Percentiles rank a stretch among this genome's conserved stretches.
Conservation (phyloP, 176 grass and related monocot genomes). For the Microstegium vimineum region DNA sequence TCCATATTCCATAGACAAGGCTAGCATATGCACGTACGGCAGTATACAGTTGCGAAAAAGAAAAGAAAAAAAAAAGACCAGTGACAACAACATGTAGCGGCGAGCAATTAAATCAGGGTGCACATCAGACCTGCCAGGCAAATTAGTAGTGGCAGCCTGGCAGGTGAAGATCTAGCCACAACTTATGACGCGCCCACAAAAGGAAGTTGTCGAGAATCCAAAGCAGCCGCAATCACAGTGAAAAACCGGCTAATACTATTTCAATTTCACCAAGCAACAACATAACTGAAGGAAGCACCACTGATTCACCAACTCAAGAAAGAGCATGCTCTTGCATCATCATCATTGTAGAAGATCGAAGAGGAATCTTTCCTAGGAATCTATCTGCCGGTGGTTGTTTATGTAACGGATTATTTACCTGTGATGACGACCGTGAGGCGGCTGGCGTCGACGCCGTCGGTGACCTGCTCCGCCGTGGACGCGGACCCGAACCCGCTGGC, state of each 20-base stretch:
- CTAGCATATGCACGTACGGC: neutral
- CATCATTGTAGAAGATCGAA: neutral
- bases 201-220: neutral
- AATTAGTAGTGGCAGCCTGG: neutral
- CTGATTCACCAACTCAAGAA: neutral
- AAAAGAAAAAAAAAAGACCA: neutral
- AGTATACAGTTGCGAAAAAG: neutral
- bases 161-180: neutral
- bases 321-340: neutral
- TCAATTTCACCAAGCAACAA: neutral
- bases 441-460: conserved; percentile 51
- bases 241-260: neutral
- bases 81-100: conserved; percentile 1
- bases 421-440: conserved; percentile 78
- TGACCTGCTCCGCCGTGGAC: conserved; percentile 89
- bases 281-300: neutral
- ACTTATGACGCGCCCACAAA: neutral
- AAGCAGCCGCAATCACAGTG: neutral
- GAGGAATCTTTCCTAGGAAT: neutral
- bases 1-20: neutral
- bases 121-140: neutral
- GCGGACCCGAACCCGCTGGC: conserved; percentile 74
- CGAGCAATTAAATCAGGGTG: neutral
- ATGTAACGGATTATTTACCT: conserved; percentile 47
- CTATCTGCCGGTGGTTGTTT: too few species aligned